Conservation (phyloP, 2,329 filamentous ascomycete species). For the Penicillium sclerotigenum region DNA sequence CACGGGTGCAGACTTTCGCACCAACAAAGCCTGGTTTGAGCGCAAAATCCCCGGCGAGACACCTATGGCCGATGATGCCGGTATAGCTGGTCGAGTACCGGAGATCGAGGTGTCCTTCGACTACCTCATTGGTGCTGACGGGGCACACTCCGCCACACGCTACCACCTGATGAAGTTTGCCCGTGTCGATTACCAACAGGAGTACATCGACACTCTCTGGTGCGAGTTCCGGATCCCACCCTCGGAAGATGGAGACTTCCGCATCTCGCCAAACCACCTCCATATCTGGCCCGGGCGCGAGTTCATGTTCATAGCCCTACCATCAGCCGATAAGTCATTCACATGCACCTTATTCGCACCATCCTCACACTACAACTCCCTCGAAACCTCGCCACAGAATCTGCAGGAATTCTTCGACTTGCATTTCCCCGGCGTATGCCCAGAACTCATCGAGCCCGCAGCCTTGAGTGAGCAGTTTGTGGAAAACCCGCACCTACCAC, state of each 20-base stretch:
- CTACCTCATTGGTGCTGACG: conserved; percentile 89
- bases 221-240: conserved; percentile 86
- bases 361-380: conserved; percentile 61
- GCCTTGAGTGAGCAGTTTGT: conserved; percentile 73
- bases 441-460: conserved; percentile 55
- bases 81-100: conserved; percentile 47
- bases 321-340: conserved; percentile 82
- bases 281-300: conserved; percentile 95
- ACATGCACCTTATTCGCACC: conserved; percentile 93
- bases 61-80: conserved; percentile 29
- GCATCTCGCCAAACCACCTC: conserved; percentile 85
- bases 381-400: conserved; percentile 60
- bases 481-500: conserved; percentile 80
- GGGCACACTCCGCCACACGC: conserved; percentile 85
- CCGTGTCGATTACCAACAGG: conserved; percentile 84
- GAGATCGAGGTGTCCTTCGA: conserved; percentile 88
- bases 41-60: conserved; percentile 37
- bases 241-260: conserved; percentile 55
- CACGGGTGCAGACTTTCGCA: conserved; percentile 79
- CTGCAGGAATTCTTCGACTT: conserved; percentile 85
- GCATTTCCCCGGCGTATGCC: conserved; percentile 81
- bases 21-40: conserved; percentile 85
- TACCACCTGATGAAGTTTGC: conserved; percentile 96
- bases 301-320: conserved; percentile 98
- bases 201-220: conserved; percentile 96